These are phyloP conservation scores for barley (Hordeum vulgare) DNA, from an alignment of 176 grass and related monocot species.

Conservation along the genomic window MorexV3_pseudomolecules_assembly NC_058523.1:316131767-316132266, in stretches of 20 bases:
- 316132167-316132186: not conserved
- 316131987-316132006: not conserved
- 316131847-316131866: not conserved
- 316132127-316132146: not conserved
- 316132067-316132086: not conserved
- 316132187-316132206: not conserved
- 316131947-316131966: not conserved
- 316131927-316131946: not conserved
- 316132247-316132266: slow-evolving; percentile 40
- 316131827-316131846: not conserved
- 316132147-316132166: not conserved
- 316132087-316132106: not conserved
- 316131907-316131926: not conserved
- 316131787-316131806: not conserved
- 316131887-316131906: not conserved
- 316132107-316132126: not conserved
- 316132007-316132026: not conserved
- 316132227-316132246: slow-evolving; percentile 47
- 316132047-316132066: not conserved
- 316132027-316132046: not conserved
- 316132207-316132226: not conserved
- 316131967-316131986: not conserved
- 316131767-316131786: not conserved
- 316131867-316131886: not conserved
- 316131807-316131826: not conserved